Conservation (phyloP, 164 flowering plant genomes). For the Stephania cephalantha region DNA sequence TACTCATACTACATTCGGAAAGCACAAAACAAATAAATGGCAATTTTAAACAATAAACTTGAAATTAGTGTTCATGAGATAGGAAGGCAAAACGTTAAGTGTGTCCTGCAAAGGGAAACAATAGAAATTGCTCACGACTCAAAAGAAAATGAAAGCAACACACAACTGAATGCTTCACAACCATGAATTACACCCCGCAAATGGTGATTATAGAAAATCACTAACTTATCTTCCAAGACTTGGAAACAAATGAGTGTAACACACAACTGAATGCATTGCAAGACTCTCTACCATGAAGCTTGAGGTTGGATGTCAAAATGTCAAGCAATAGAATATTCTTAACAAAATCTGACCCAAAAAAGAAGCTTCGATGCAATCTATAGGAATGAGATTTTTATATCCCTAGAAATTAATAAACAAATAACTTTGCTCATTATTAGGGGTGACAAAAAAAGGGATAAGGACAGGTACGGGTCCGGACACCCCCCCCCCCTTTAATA, state of each 20-base stretch:
- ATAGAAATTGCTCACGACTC: neutral
- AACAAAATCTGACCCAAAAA: too few relatives aligned
- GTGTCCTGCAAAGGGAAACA: neutral
- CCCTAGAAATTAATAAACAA: too few relatives aligned
- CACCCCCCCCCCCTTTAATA: too few relatives aligned
- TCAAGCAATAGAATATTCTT: neutral
- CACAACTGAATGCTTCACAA: neutral
- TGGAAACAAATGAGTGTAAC: neutral
- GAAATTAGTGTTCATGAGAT: neutral
- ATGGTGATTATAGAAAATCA: neutral
- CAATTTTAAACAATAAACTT: neutral
- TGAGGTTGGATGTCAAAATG: neutral
- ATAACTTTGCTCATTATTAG: too few relatives aligned
- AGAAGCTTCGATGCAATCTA: too few relatives aligned
- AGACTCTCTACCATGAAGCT: neutral
- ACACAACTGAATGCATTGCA: neutral
- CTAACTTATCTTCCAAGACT: neutral
- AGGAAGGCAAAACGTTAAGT: neutral
- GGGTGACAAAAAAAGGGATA: too few relatives aligned
- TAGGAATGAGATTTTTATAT: too few relatives aligned
- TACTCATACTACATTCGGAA: conserved; percentile 58
- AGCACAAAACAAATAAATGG: neutral
- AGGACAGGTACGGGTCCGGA: too few relatives aligned
- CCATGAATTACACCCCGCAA: neutral
- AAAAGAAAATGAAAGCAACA: neutral